Conservation (phyloP, 495 filamentous ascomycete species). For the Aspergillus avenaceus region DNA sequence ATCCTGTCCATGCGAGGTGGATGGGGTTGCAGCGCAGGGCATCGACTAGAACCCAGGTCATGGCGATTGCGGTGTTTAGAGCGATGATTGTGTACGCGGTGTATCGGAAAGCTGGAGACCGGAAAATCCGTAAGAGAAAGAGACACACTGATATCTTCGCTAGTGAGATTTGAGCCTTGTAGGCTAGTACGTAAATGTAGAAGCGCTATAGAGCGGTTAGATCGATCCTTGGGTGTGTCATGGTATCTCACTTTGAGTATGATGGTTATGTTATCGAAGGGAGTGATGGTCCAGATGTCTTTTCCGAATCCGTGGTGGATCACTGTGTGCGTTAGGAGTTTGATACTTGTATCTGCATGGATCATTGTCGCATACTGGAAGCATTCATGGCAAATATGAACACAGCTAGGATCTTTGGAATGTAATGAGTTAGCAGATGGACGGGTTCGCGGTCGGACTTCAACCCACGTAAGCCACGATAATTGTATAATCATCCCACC, state of each 20-base stretch:
- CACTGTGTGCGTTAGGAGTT: conserved; percentile 16
- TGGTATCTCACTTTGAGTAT: conserved; percentile 17
- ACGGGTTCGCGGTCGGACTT: too few relatives aligned
- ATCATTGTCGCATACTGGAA: conserved; percentile 13
- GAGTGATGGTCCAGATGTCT: conserved; percentile 26
- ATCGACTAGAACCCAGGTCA: conserved; percentile 28
- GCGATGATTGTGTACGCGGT: conserved; percentile 27
- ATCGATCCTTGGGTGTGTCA: not conserved
- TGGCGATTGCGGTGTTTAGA: conserved; percentile 25
- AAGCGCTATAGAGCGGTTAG: conserved; percentile 12
- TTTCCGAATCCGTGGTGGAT: conserved; percentile 22
- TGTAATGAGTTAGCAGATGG: too few relatives aligned
- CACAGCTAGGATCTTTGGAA: conserved; percentile 19
- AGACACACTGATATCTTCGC: conserved; percentile 49
- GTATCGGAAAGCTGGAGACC: conserved; percentile 28
- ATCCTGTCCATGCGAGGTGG: conserved; percentile 30
- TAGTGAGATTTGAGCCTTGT: conserved; percentile 34
- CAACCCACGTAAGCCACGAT: too few relatives aligned
- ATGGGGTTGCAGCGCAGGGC: conserved; percentile 30
- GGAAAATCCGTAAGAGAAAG: conserved; percentile 42
- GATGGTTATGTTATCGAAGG: conserved; percentile 17
- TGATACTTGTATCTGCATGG: not conserved
- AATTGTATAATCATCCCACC: too few relatives aligned
- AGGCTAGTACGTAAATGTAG: conserved; percentile 25
- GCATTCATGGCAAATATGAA: conserved; percentile 14